Base-by-base conservation (phyloP, 2,329 filamentous ascomycete genomes). In the Thelonectria discophora region DNA sequence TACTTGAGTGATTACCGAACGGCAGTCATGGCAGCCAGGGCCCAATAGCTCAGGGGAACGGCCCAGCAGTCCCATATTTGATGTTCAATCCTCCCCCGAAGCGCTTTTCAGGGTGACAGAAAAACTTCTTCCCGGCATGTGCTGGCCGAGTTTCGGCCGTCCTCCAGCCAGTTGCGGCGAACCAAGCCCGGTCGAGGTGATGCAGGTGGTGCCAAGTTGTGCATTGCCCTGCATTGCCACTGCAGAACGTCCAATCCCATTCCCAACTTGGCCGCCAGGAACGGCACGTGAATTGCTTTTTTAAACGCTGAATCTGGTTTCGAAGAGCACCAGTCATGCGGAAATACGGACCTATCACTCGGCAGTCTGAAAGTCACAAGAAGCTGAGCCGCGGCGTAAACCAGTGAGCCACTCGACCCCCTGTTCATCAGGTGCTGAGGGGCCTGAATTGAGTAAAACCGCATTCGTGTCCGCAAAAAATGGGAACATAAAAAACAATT, bases 1-100 rank as follows among this genome's bases (percentile, higher is more conserved):
- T 30, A 47, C 24, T 47, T 47, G 12, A 15, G 21, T n/a, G 21
- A 30, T 45, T 47, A 47, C 45, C 45, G 45, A 47, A 47, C 45
- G 45, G 45, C 20, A 47, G 20, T 47, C 21, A 47, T 17, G 20
- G 42, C 11, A 20, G n/a, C 18, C 3, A 43, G 40, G 18, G 21
- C 18, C 17, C 18, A 45, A 9, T 13, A 6, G 12, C n/a, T 47
- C 20, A 30, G 45, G 45, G 45, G 45, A 30, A 47, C 15, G 45
- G 45, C 30, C 45, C 20, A 47, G 13, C 45, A 47, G 12, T 21
- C 40, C 11, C 27, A 21, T 27, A n/a, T 47, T 27, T 15, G 42
- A 13, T 24, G 15, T 47, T 30, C 27, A 30, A 24, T 13, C 13
- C 45, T n/a, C 21, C 21, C 9, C 45, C 45, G 15, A 47, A 30